Evolutionary conservation across 2,329 filamentous ascomycete species (phyloP).

Genomic region (Colletotrichum higginsianum): DNA sequence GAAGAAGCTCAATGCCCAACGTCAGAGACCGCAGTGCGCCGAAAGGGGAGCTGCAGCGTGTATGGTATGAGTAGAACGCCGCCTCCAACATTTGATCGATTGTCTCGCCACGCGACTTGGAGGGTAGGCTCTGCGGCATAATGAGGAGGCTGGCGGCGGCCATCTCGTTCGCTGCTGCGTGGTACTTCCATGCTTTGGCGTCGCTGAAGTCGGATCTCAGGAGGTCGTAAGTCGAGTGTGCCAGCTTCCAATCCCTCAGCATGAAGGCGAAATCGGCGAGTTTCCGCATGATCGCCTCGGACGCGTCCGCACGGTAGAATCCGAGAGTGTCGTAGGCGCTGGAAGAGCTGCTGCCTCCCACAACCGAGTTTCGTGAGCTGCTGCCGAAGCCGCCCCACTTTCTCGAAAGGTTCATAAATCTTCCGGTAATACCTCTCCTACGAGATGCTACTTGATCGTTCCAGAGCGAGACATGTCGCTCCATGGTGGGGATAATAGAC

Average conservation of each 20-base stretch:
- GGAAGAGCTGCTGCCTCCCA: slow-evolving; percentile 62
- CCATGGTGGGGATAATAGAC: slow-evolving; percentile 96
- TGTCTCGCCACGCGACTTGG: slow-evolving; percentile 84
- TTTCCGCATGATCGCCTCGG: slow-evolving; percentile 93
- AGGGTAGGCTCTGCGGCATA: slow-evolving; percentile 78
- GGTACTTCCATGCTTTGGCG: slow-evolving; percentile 97
- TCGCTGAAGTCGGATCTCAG: slow-evolving; percentile 90
- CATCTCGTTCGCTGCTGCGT: slow-evolving; percentile 97
- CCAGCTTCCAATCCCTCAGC: slow-evolving; percentile 95
- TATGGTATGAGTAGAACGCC: slow-evolving; percentile 92
- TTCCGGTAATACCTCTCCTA: slow-evolving; percentile 87
- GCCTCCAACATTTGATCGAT: slow-evolving; percentile 91
- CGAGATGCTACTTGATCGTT: slow-evolving; percentile 97
- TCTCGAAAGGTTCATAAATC: slow-evolving; percentile 95
- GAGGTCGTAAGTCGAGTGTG: slow-evolving; percentile 92
- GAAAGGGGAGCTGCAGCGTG: slow-evolving; percentile 84
- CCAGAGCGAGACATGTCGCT: slow-evolving; percentile 91
- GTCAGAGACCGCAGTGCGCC: slow-evolving; percentile 84
- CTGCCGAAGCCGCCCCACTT: slow-evolving; percentile 88
- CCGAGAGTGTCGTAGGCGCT: slow-evolving; percentile 84
- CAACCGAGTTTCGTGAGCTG: slow-evolving; percentile 71
- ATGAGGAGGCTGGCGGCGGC: slow-evolving; percentile 87
- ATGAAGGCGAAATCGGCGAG: slow-evolving; percentile 97
- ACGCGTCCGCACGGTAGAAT: slow-evolving; percentile 86
- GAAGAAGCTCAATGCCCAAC: slow-evolving; percentile 85